Base-by-base conservation (phyloP, 1,139 yeast genomes). In the Debaryomyces sp. region DNA sequence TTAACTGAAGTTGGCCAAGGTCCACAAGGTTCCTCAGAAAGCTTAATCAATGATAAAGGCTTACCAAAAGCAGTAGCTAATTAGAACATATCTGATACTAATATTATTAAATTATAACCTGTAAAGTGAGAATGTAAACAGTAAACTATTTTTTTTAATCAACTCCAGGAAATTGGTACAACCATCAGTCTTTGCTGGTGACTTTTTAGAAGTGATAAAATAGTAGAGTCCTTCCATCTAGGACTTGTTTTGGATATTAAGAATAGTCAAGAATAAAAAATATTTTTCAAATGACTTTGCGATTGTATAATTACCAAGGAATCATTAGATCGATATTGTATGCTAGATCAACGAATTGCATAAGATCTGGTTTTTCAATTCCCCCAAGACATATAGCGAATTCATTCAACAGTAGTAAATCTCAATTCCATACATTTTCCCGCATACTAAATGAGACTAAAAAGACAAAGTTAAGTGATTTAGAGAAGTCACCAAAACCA, bases 1-100 rank as follows among this genome's bases (percentile, higher is more conserved):
- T 75, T 88, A 63, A 91, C 98, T 17, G 73, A 82, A 59, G 91
- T 90, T 48, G 99, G 99, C 40, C 82, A 82, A 27, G 98, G 97
- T 41, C 97, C 98, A 10, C 80, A 77, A 60, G 77, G 71, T 46
- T 78, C 85, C 13, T 55, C 66, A 3, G 81, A 80, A 52, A 70
- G 77, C 22, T 75, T 87, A 58, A 76, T 85, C 48, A 76, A 82
- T 59, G 77, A 71, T 29, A 54, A 60, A 35, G 78, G 77, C 1
- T 60, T 67, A 50, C 77, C 72, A 52, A 68, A 59, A 47, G 46
- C 41, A 43, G 26, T 37, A 12, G 29, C 45, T 27, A 43, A 26
- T 21, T 42, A 43, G 33, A 24, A 27, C 18, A 29, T 32, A 40
- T 12, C 17, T 38, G 36, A 38, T 26, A 34, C 32, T 39, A 37